A percentile compares a stretch with the other conserved stretches of the same genome.
Conservation (phyloP, 768 basidiomycete species). For the Trichaptum fuscoviolaceum region DNA sequence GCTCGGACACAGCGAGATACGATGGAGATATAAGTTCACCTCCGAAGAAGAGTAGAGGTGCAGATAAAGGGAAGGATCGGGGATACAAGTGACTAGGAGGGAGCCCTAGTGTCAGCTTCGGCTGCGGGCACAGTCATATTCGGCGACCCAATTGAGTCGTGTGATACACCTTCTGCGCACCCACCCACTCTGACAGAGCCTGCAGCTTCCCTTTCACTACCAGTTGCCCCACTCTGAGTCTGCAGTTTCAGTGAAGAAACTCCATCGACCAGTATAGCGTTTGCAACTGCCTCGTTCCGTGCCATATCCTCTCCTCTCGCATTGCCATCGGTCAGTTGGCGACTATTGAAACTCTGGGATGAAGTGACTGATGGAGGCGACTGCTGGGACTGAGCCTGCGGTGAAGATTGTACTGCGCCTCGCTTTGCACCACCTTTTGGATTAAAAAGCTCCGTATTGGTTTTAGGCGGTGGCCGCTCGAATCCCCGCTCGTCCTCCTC, state of each 20-base stretch:
- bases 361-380: neutral
- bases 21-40: neutral
- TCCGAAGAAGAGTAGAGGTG: neutral
- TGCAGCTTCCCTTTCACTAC: too few species aligned
- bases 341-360: conserved; percentile 8
- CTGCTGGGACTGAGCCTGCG: neutral
- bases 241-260: conserved; percentile 23
- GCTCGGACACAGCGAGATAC: neutral
- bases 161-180: neutral
- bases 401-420: neutral
- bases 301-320: conserved; percentile 26
- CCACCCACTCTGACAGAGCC: neutral
- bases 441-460: conserved; percentile 32
- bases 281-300: conserved; percentile 29
- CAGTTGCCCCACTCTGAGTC: too few species aligned
- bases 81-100: neutral
- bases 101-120: neutral
- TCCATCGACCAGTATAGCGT: conserved; percentile 32
- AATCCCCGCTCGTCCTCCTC: conserved; percentile 44
- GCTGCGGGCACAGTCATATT: neutral
- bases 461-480: conserved; percentile 46
- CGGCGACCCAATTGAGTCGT: neutral
- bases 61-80: neutral
- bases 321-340: conserved; percentile 12
- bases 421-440: conserved; percentile 22